These are phyloP conservation scores for Ogataea pignaliae DNA, from an alignment of 805 yeast genomes.

Conservation along the genomic window DNA sequence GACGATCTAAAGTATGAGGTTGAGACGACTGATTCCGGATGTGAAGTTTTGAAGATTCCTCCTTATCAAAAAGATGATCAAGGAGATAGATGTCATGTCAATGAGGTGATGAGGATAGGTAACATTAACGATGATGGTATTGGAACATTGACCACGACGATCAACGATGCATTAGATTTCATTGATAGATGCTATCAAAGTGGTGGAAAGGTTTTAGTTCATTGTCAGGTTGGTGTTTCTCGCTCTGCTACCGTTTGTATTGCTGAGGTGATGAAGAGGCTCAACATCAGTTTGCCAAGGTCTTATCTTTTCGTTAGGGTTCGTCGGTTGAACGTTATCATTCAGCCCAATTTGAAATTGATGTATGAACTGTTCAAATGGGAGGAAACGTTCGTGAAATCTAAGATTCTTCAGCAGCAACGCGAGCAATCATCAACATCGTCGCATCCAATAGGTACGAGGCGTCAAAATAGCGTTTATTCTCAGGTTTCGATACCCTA, in stretches of 20 bases:
- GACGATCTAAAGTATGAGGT: slow-evolving; percentile 18
- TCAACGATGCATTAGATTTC: slow-evolving; percentile 61
- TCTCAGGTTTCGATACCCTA: slow-evolving; percentile 15
- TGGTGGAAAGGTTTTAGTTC: slow-evolving; percentile 63
- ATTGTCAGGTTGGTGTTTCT: slow-evolving; percentile 94
- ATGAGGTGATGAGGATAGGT: slow-evolving; percentile 55
- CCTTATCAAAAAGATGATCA: slow-evolving; percentile 13
- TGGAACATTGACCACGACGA: slow-evolving; percentile 61
- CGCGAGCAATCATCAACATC: not conserved
- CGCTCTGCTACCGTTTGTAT: slow-evolving; percentile 94
- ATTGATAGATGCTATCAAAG: slow-evolving; percentile 49
- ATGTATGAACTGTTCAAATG: slow-evolving; percentile 84
- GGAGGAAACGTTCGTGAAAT: slow-evolving; percentile 40
- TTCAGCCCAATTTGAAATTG: slow-evolving; percentile 88
- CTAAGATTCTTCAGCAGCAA: slow-evolving; percentile 4
- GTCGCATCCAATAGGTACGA: no score
- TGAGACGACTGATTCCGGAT: slow-evolving; percentile 22
- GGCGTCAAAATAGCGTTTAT: slow-evolving; percentile 13
- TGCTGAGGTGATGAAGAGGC: slow-evolving; percentile 86
- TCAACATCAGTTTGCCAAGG: slow-evolving; percentile 59
- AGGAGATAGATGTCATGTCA: slow-evolving; percentile 30
- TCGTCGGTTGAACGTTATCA: slow-evolving; percentile 82
- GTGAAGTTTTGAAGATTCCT: slow-evolving; percentile 24
- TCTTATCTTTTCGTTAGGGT: slow-evolving; percentile 91
- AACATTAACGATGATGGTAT: slow-evolving; percentile 90